Percentiles rank a stretch among this genome's conserved stretches.
Evolutionary conservation across 805 yeast species (phyloP).

Genomic region (Ogataea trehaloabstinens): DNA sequence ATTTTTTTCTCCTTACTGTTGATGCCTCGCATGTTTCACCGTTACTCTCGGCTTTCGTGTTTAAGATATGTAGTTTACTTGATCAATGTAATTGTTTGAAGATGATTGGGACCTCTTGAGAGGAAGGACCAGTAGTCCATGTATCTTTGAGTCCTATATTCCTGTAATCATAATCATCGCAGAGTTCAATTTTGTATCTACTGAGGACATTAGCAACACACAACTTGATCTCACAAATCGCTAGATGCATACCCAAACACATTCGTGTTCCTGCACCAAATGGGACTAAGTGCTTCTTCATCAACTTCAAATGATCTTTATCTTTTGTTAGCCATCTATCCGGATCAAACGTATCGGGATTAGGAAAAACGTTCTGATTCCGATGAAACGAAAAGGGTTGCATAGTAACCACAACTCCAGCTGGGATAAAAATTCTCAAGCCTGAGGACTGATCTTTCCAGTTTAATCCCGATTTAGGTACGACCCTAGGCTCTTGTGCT

Average conservation of each 20-base stretch:
- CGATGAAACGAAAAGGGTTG: conserved; percentile 69
- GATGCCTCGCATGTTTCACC: no score
- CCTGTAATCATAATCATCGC: conserved; percentile 25
- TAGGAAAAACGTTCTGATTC: conserved; percentile 45
- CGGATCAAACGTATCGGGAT: conserved; percentile 47
- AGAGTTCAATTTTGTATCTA: conserved; percentile 35
- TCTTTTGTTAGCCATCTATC: conserved; percentile 57
- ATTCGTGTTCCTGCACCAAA: conserved; percentile 73
- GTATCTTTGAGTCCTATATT: conserved; percentile 28
- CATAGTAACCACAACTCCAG: conserved; percentile 54
- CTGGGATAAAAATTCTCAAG: conserved; percentile 39
- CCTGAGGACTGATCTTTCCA: conserved; percentile 28
- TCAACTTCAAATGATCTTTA: conserved; percentile 37
- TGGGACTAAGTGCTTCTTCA: conserved; percentile 58
- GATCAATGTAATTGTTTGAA: no score
- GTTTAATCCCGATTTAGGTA: conserved; percentile 32
- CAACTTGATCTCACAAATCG: conserved; percentile 62
- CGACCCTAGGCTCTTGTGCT: conserved; percentile 66
- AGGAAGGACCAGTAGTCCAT: conserved; percentile 30
- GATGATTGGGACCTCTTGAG: conserved; percentile 25
- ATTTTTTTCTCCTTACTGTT: no score
- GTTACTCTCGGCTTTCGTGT: no score
- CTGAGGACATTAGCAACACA: conserved; percentile 53
- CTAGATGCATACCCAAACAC: conserved; percentile 73
- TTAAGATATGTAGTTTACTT: no score